Percentiles rank a stretch among this genome's conserved stretches.
These are phyloP conservation scores for Corchorus olitorius DNA, from an alignment of 345 rosid species.

Conservation along the genomic window DNA sequence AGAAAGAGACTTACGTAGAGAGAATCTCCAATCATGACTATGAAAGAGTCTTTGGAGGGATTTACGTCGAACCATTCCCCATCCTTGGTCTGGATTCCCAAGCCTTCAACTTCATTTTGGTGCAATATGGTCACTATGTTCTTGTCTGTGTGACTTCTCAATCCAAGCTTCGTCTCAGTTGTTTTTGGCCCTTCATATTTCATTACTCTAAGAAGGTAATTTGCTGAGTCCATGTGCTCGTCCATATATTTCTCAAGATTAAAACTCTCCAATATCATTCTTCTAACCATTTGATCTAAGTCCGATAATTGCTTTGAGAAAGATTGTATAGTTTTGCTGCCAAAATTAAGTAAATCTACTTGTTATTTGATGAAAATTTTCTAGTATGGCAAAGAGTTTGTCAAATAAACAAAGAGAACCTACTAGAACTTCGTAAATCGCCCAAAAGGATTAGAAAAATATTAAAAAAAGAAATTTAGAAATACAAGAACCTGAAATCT, in stretches of 20 bases:
- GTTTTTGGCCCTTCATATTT: constrained; percentile 59
- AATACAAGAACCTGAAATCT: constrained; percentile 49
- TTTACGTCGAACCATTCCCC: constrained; percentile 55
- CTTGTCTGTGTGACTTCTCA: constrained; percentile 53
- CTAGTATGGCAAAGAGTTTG: too few relatives aligned
- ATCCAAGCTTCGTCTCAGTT: constrained; percentile 46
- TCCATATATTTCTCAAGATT: too few relatives aligned
- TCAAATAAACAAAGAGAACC: not conserved
- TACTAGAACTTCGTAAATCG: too few relatives aligned
- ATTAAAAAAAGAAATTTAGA: not conserved
- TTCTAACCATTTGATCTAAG: constrained; percentile 28
- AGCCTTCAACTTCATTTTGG: constrained; percentile 65
- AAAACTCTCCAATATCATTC: too few relatives aligned
- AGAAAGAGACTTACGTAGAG: constrained; percentile 40
- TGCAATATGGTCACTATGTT: constrained; percentile 60
- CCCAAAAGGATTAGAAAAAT: too few relatives aligned
- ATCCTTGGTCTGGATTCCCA: constrained; percentile 47
- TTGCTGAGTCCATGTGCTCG: constrained; percentile 33
- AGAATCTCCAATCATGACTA: constrained; percentile 63
- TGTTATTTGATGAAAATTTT: not conserved
- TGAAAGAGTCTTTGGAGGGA: constrained; percentile 55
- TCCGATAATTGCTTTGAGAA: constrained; percentile 45
- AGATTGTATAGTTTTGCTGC: constrained; percentile 44
- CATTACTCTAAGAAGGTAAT: constrained; percentile 55
- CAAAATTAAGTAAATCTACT: not conserved